phyloP scores from a whole-genome alignment of 352 stramenopile genomes.

The Pythium periplocum region DNA sequence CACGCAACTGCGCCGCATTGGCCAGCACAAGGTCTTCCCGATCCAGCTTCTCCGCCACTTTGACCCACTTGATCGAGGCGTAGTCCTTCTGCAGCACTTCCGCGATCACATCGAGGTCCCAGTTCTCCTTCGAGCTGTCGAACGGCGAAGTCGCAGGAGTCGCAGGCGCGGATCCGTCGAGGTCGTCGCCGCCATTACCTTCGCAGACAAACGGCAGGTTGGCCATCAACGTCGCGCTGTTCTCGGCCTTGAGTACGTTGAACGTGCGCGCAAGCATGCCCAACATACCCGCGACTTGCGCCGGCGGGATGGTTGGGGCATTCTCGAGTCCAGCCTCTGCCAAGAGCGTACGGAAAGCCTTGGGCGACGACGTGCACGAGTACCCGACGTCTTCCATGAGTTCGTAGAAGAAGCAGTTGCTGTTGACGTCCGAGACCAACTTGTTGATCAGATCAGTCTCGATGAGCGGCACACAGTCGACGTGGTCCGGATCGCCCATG shows the following conservation, averaged over 20 bases:
- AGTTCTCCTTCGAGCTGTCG: constrained; percentile 41
- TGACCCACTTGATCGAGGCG: constrained; percentile 78
- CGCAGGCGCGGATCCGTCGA: constrained; percentile 21
- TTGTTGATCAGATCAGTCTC: constrained; percentile 63
- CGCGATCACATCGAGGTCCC: constrained; percentile 84
- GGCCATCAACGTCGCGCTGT: constrained; percentile 72
- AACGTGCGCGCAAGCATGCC: constrained; percentile 84
- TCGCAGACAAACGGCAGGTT: constrained; percentile 81
- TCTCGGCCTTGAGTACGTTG: constrained; percentile 51
- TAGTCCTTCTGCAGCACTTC: constrained; percentile 85
- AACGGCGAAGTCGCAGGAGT: constrained; percentile 21
- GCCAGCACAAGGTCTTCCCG: constrained; percentile 66
- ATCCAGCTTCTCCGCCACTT: constrained; percentile 83
- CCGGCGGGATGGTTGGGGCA: constrained; percentile 74
- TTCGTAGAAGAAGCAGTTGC: constrained; percentile 84
- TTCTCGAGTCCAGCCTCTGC: constrained; percentile 78
- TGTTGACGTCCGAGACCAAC: constrained; percentile 73
- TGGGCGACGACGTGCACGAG: constrained; percentile 66
- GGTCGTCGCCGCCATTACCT: constrained; percentile 16
- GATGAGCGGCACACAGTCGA: constrained; percentile 66
- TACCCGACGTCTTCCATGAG: constrained; percentile 90
- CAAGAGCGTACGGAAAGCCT: constrained; percentile 79
- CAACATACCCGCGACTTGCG: constrained; percentile 86
- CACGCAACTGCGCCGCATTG: constrained; percentile 54
- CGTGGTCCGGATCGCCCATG: constrained; percentile 80